Evolutionary conservation across 305 asterid species (phyloP).

Genomic region (Fraxinus xanthoxyloides): DNA sequence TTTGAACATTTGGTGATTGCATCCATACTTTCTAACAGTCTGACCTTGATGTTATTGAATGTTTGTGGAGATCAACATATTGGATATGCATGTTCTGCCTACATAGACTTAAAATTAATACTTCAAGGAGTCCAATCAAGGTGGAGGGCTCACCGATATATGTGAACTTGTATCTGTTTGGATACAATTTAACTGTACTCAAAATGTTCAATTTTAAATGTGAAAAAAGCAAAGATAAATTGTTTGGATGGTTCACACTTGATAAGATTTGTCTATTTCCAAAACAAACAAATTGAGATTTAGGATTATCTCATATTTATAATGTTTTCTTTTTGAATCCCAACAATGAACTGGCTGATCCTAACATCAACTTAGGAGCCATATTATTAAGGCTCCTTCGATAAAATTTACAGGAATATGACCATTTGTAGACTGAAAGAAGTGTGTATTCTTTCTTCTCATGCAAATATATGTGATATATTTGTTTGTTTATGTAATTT

Average conservation of each 20-base stretch:
- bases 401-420: not conserved
- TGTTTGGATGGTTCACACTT: not conserved
- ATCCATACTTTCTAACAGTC: not conserved
- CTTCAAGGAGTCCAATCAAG: not conserved
- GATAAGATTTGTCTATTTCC: not conserved
- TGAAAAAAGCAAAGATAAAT: not conserved
- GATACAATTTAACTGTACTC: not conserved
- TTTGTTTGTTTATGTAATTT: not conserved
- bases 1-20: not conserved
- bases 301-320: not conserved
- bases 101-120: not conserved
- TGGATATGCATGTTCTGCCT: not conserved
- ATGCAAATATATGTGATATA: not conserved
- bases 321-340: no score
- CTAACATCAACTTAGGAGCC: not conserved
- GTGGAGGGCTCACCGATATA: not conserved
- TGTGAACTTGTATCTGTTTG: not conserved
- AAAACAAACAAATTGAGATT: not conserved
- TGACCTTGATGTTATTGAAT: not conserved
- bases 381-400: not conserved
- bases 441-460: not conserved
- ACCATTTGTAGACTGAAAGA: not conserved
- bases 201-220: not conserved
- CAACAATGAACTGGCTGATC: not conserved
- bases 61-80: not conserved